Evolutionary conservation across 495 filamentous ascomycete genomes (phyloP).

Genomic region (Terfezia boudieri): DNA sequence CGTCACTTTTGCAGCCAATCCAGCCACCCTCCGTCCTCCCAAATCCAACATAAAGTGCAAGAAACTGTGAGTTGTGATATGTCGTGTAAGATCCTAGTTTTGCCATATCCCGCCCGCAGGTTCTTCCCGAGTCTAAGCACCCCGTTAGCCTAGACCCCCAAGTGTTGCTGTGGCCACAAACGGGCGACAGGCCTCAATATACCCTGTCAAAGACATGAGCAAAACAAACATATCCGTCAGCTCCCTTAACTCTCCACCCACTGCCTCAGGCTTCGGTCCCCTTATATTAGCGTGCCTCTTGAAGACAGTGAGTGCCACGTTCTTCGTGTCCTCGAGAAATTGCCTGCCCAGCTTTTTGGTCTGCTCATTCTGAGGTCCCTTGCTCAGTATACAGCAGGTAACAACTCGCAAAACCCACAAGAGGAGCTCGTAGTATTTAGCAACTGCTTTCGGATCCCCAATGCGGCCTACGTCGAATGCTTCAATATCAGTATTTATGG

Average conservation of each 20-base stretch:
- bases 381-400: conserved; percentile 48
- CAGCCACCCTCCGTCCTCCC: neutral
- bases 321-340: conserved; percentile 61
- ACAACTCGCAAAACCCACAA: conserved; percentile 64
- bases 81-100: neutral
- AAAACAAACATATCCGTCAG: conserved; percentile 35
- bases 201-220: conserved; percentile 34
- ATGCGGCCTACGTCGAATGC: conserved; percentile 24
- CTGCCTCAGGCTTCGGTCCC: conserved; percentile 24
- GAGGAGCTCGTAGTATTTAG: conserved; percentile 64
- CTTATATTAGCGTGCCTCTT: conserved; percentile 75
- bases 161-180: conserved; percentile 8
- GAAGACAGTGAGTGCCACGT: conserved; percentile 65
- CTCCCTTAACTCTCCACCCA: conserved; percentile 26
- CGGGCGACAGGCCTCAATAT: conserved; percentile 28
- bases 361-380: conserved; percentile 59
- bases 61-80: neutral
- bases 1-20: neutral
- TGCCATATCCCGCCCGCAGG: neutral
- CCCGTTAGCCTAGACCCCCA: conserved; percentile 13
- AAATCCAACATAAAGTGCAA: neutral
- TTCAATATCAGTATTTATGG: neutral
- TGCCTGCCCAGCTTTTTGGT: conserved; percentile 45
- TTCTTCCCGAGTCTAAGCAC: conserved; percentile 12
- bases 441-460: conserved; percentile 46